A percentile compares a stretch with the other conserved stretches of the same genome.
phyloP scores from a whole-genome alignment of 106 monocot genomes.

The Ottelia alismoides region DNA sequence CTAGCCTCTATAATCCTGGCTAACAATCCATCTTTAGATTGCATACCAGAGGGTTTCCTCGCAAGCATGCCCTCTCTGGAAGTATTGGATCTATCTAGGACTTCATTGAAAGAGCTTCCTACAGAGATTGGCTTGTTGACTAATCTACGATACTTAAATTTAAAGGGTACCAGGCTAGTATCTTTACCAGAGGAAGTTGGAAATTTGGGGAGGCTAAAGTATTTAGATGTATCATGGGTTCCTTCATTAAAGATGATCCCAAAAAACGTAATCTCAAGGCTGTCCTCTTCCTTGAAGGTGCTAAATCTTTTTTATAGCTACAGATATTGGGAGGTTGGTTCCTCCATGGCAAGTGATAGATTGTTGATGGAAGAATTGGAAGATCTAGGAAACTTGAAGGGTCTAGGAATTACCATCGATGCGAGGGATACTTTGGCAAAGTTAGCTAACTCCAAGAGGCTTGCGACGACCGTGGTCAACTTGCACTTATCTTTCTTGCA shows the following conservation, averaged over 20 bases:
- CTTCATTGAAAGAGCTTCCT: slow-evolving; percentile 1
- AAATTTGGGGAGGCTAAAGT: neutral
- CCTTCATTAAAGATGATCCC: neutral
- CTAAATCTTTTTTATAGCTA: too few species aligned
- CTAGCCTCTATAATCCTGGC: neutral
- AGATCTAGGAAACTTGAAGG: too few species aligned
- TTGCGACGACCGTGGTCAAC: too few species aligned
- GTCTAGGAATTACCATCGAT: too few species aligned
- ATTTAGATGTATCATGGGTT: neutral
- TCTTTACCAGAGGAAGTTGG: slow-evolving; percentile 9
- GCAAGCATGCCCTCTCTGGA: neutral
- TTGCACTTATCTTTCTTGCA: too few species aligned
- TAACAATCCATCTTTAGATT: neutral
- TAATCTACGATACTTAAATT: slow-evolving; percentile 14
- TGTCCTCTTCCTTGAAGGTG: too few species aligned
- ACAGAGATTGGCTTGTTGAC: neutral
- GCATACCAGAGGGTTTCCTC: neutral
- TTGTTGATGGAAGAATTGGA: too few species aligned
- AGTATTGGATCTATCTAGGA: slow-evolving; percentile 16
- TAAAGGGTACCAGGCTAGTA: slow-evolving; percentile 1
- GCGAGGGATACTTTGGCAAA: too few species aligned
- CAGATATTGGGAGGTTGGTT: too few species aligned
- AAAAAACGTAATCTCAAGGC: neutral
- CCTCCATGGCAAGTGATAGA: too few species aligned
- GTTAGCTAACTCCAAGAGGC: too few species aligned